These are phyloP conservation scores for Metschnikowia drakensbergensis DNA, from an alignment of 805 yeast species.

Conservation along the genomic window DNA sequence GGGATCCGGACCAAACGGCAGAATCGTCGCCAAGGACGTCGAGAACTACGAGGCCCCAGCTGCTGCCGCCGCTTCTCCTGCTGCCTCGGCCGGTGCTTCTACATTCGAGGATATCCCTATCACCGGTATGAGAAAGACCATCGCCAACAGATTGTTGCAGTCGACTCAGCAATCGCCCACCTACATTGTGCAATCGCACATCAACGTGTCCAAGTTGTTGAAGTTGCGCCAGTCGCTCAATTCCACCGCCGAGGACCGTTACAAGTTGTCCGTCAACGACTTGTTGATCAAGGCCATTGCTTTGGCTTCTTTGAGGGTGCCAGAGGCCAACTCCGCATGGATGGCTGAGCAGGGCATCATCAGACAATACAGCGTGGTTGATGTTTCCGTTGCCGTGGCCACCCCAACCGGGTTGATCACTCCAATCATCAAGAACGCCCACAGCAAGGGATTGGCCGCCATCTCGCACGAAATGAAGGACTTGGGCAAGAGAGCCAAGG, in stretches of 20 bases:
- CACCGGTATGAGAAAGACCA: slow-evolving; percentile 88
- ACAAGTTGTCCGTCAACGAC: slow-evolving; percentile 91
- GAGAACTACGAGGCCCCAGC: slow-evolving; percentile 58
- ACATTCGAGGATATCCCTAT: slow-evolving; percentile 79
- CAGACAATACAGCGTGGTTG: slow-evolving; percentile 88
- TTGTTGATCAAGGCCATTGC: slow-evolving; percentile 92
- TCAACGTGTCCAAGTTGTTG: slow-evolving; percentile 84
- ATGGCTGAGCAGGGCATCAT: slow-evolving; percentile 83
- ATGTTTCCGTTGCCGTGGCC: slow-evolving; percentile 97
- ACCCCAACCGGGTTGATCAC: slow-evolving; percentile 97
- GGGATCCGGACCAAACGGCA: slow-evolving; percentile 95
- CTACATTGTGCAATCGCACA: slow-evolving; percentile 82
- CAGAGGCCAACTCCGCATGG: slow-evolving; percentile 93
- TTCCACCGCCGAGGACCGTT: slow-evolving; percentile 77
- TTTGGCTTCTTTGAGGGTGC: slow-evolving; percentile 83
- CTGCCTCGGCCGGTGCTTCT: slow-evolving; percentile 51
- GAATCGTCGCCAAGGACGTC: slow-evolving; percentile 88
- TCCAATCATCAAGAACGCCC: slow-evolving; percentile 89
- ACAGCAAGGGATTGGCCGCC: slow-evolving; percentile 75
- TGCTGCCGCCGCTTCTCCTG: slow-evolving; percentile 38
- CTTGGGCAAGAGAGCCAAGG: slow-evolving; percentile 94
- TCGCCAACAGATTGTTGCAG: slow-evolving; percentile 81
- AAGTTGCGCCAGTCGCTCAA: slow-evolving; percentile 90
- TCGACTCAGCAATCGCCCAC: slow-evolving; percentile 88
- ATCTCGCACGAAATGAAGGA: slow-evolving; percentile 87